phyloP scores from a whole-genome alignment of 208 protist genomes.

The Herpetomonas muscarum region DNA sequence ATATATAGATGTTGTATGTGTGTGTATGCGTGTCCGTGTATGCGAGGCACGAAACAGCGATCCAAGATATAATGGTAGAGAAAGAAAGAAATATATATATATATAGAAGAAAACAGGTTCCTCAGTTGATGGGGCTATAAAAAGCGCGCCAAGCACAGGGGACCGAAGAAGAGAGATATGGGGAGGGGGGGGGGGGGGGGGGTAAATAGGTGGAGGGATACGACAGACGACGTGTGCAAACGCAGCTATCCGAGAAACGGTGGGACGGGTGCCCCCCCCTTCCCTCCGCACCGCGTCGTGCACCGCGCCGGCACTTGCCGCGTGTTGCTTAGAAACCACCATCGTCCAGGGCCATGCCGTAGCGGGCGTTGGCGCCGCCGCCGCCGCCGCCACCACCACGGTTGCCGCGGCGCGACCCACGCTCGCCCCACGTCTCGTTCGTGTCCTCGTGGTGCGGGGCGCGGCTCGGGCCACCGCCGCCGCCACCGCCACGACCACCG shows the following conservation, averaged over 20 bases:
- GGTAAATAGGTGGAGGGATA: no score
- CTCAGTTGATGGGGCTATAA: no score
- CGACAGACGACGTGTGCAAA: no score
- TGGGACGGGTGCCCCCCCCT: no score
- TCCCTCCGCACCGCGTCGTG: no score
- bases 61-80: background rate
- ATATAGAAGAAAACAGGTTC: background rate
- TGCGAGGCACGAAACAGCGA: background rate
- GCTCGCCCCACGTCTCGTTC: conserved; percentile 29
- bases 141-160: no score
- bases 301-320: no score
- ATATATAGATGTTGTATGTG: background rate
- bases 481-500: conserved; percentile 26
- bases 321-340: conserved; percentile 84
- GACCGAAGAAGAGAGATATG: background rate
- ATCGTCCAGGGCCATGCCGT: conserved; percentile 43
- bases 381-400: conserved; percentile 16
- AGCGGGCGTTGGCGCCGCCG: conserved; percentile 12
- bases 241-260: no score
- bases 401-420: conserved; percentile 7
- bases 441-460: background rate
- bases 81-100: conserved; percentile 2
- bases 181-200: background rate
- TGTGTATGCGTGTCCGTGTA: background rate
- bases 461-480: conserved; percentile 19